phyloP scores from a whole-genome alignment of 2,329 filamentous ascomycete species.

The Calonectria multiphialidica region DNA sequence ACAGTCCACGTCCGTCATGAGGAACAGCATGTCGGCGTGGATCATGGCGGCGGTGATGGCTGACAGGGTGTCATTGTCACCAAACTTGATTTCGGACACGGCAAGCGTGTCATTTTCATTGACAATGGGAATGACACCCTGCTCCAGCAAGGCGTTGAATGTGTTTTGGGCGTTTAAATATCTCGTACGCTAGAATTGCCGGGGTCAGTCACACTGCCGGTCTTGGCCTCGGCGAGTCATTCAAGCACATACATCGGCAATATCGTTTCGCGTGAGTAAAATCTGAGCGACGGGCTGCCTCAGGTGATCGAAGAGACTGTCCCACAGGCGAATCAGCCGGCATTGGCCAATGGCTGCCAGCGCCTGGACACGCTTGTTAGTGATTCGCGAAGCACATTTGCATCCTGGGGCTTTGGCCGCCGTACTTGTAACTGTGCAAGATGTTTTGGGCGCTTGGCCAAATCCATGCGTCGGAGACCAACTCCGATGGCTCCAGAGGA shows the following conservation, averaged over 20 bases:
- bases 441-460: conserved; percentile 89
- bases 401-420: not conserved
- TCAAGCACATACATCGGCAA: conserved; percentile 79
- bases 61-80: conserved; percentile 97
- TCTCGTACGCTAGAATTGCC: conserved; percentile 75
- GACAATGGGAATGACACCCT: conserved; percentile 98
- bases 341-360: conserved; percentile 97
- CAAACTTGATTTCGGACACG: conserved; percentile 99
- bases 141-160: conserved; percentile 87
- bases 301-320: conserved; percentile 89
- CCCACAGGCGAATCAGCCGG: conserved; percentile 94
- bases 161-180: conserved; percentile 98
- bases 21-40: conserved; percentile 93
- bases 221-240: conserved; percentile 1
- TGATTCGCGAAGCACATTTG: not conserved
- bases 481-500: conserved; percentile 98
- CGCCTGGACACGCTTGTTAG: conserved; percentile 63
- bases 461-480: conserved; percentile 89
- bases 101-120: conserved; percentile 99
- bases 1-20: conserved; percentile 99
- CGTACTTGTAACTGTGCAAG: conserved; percentile 85
- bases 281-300: conserved; percentile 95
- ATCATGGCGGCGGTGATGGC: conserved; percentile 98
- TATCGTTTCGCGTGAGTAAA: conserved; percentile 93
- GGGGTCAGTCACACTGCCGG: not conserved